Evolutionary conservation across 306 rosid genomes (phyloP).

Genomic region (Glycine soja): DNA sequence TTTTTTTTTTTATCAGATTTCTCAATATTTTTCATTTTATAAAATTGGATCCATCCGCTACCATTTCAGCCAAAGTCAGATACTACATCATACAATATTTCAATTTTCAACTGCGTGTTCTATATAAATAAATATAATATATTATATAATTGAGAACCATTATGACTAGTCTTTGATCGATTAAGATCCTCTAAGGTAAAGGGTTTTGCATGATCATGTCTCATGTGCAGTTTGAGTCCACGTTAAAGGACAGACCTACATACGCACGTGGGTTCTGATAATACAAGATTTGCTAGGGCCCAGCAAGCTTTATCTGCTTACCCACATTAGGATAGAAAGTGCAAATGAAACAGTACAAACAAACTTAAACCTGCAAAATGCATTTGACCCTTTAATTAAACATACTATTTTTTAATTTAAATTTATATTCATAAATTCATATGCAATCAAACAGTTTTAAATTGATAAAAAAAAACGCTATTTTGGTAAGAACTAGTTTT

Average conservation of each 20-base stretch:
- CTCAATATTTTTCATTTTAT: too few relatives aligned
- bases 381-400: too few relatives aligned
- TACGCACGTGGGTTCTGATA: constrained; percentile 29
- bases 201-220: background rate
- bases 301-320: background rate
- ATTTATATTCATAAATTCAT: too few relatives aligned
- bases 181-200: too few relatives aligned
- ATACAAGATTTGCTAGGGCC: constrained; percentile 14
- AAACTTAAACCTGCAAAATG: background rate
- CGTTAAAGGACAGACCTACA: constrained; percentile 21
- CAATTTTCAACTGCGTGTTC: too few relatives aligned
- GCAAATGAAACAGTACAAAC: constrained; percentile 2
- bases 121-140: background rate
- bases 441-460: too few relatives aligned
- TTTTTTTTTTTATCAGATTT: too few relatives aligned
- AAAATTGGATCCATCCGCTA: too few relatives aligned
- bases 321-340: background rate
- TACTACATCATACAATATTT: too few relatives aligned
- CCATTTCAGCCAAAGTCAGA: background rate
- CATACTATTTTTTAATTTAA: too few relatives aligned
- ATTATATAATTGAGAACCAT: background rate
- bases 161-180: background rate
- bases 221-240: constrained; percentile 43
- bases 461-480: too few relatives aligned
- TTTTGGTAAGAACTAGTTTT: too few relatives aligned